A percentile compares a stretch with the other conserved stretches of the same genome.
phyloP scores from a whole-genome alignment of 2,329 filamentous ascomycete genomes.

The Paecilomyces sp. region DNA sequence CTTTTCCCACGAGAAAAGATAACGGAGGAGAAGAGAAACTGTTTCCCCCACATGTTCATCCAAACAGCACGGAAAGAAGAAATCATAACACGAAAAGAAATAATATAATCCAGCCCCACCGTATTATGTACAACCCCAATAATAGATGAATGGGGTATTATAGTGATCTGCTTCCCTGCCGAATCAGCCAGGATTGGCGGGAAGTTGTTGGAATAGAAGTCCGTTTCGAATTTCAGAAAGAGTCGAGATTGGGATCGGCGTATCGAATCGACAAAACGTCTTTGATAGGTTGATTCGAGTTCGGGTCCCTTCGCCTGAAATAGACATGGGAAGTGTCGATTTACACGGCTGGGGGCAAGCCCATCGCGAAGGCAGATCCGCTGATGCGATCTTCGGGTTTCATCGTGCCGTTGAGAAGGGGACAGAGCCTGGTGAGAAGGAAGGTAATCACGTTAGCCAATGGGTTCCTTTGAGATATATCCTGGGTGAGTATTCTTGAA shows the following conservation, averaged over 20 bases:
- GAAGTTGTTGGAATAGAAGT: background rate
- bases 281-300: background rate
- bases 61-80: background rate
- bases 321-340: background rate
- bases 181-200: background rate
- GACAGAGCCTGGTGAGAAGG: conserved; percentile 58
- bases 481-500: background rate
- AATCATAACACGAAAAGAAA: background rate
- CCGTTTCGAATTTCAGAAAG: background rate
- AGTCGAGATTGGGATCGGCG: background rate
- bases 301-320: background rate
- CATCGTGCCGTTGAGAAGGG: conserved; percentile 76
- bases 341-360: conserved; percentile 28
- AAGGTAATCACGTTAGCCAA: conserved; percentile 9
- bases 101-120: background rate
- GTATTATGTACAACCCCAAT: background rate
- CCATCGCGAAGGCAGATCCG: conserved; percentile 42
- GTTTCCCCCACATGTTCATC: background rate
- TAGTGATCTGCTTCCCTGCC: background rate
- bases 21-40: background rate
- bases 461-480: conserved; percentile 1
- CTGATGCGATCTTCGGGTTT: conserved; percentile 46
- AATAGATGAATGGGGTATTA: background rate
- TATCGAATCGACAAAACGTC: background rate
- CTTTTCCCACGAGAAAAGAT: background rate